phyloP scores from a whole-genome alignment of 345 rosid genomes.

The Populus tremula region DNA sequence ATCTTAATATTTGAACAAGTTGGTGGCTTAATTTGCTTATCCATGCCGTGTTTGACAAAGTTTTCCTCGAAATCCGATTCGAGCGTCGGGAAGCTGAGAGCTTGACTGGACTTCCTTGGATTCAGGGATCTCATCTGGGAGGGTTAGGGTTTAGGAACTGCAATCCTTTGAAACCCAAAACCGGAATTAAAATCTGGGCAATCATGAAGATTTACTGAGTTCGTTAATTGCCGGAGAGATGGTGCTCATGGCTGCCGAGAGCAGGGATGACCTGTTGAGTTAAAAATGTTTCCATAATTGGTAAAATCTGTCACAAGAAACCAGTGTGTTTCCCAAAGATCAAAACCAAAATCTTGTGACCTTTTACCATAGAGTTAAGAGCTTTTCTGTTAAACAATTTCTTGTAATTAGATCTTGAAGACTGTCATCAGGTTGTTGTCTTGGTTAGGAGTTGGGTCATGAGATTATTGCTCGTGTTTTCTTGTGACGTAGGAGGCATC shows the following conservation, averaged over 20 bases:
- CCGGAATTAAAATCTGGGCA: too few species aligned
- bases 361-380: conserved; percentile 6
- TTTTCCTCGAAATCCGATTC: not conserved
- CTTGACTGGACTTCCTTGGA: too few species aligned
- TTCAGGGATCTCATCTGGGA: too few species aligned
- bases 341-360: not conserved
- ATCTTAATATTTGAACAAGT: not conserved
- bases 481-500: not conserved
- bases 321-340: not conserved
- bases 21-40: not conserved
- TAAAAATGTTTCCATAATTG: not conserved
- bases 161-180: too few species aligned
- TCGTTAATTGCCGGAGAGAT: too few species aligned
- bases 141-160: too few species aligned
- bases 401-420: conserved; percentile 2
- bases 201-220: too few species aligned
- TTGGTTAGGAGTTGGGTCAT: not conserved
- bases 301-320: not conserved
- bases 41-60: not conserved
- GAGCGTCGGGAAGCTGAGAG: not conserved
- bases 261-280: too few species aligned
- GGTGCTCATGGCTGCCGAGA: too few species aligned
- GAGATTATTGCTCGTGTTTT: not conserved
- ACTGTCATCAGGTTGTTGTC: not conserved
- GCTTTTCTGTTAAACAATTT: conserved; percentile 1